Base-by-base conservation (phyloP, 352 stramenopile genomes). In the Globisporangium camurandrum region DNA sequence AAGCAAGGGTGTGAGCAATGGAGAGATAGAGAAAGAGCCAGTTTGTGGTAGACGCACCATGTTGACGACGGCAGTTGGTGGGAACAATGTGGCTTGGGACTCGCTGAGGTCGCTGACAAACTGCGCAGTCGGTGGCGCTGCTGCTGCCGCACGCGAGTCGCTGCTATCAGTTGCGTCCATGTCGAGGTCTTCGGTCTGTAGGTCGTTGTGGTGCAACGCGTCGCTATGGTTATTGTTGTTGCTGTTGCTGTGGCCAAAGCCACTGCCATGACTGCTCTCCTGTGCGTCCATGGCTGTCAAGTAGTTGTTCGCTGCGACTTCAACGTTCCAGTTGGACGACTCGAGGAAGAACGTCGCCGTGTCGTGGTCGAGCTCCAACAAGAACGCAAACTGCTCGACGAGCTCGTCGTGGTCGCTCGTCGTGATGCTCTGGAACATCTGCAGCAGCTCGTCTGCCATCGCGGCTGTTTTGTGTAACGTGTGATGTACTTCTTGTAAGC, bases 341-440 rank as follows among this genome's bases (percentile, higher is more conserved):
- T 93, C 83, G 49, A 93, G 72, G 57, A 91, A 93, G 59, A 93
- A 93, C 43, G 62, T 74, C 39, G 79, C 81, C 36, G 78, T 91
- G 37, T 68, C 53, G 16, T 67, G 59, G 55, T 91, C 77, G 44
- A 86, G 56, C 54, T 89, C 62, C 58, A 93, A 53, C 30, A 93
- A 55, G 47, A 83, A 67, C 20, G 78, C 75, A 59, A 93, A 93
- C 52, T 93, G 83, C 40, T 89, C 76, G 23, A 93, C 69, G 6
- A 93, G 62, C 61, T 89, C 79, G 37, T 93, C 83, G 51, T 88
- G 79, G 56, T 93, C 83, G 36, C 63, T 76, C 23, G 83, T 93
- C 22, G 79, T 91, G 63, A 93, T 93, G 62, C 77, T 91, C 60
- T 89, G 77, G 60, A 93, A 91, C 71, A 90, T 87, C 51, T 86